Conservation (phyloP, 805 yeast genomes). For the Zygotorulaspora chibaensis region DNA sequence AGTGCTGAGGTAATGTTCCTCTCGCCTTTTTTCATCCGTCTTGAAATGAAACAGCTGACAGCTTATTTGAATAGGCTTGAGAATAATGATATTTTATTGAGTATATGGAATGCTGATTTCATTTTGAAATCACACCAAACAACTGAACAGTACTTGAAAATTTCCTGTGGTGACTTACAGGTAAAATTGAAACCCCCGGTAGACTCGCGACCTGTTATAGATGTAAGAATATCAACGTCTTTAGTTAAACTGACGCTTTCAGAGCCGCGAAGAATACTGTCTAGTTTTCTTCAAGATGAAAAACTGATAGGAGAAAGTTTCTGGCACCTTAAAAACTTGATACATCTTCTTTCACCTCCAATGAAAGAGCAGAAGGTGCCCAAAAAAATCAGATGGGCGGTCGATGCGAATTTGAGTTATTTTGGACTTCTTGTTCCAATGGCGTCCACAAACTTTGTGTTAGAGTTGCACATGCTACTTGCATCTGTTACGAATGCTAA, state of each 20-base stretch:
- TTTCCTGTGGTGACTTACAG: slow-evolving; percentile 25
- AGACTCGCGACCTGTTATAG: slow-evolving; percentile 9
- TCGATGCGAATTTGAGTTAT: slow-evolving; percentile 25
- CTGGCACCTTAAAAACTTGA: slow-evolving; percentile 12
- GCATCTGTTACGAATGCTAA: slow-evolving; percentile 19
- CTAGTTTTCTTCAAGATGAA: slow-evolving; percentile 28
- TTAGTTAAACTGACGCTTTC: slow-evolving; percentile 26
- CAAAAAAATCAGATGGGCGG: slow-evolving; percentile 15
- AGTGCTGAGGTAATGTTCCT: slow-evolving; percentile 26
- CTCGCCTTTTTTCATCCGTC: slow-evolving; percentile 23
- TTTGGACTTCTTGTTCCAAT: slow-evolving; percentile 31
- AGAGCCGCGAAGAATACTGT: slow-evolving; percentile 28
- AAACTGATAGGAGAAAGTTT: slow-evolving; percentile 22
- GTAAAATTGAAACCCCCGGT: slow-evolving; percentile 10
- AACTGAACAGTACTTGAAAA: slow-evolving; percentile 26
- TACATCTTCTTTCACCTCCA: slow-evolving; percentile 3
- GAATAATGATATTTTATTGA: slow-evolving; percentile 15
- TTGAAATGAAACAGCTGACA: slow-evolving; percentile 24
- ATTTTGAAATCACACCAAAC: slow-evolving; percentile 26
- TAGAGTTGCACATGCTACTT: slow-evolving; percentile 26
- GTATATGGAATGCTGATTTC: slow-evolving; percentile 25
- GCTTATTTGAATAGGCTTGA: slow-evolving; percentile 17
- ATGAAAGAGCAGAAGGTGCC: background rate
- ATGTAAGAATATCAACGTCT: slow-evolving; percentile 17
- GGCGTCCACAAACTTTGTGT: slow-evolving; percentile 25